A percentile compares a stretch with the other conserved stretches of the same genome.
Evolutionary conservation across 371 early-diverging fungal species (phyloP).

Genomic region (Mortierella sp.): DNA sequence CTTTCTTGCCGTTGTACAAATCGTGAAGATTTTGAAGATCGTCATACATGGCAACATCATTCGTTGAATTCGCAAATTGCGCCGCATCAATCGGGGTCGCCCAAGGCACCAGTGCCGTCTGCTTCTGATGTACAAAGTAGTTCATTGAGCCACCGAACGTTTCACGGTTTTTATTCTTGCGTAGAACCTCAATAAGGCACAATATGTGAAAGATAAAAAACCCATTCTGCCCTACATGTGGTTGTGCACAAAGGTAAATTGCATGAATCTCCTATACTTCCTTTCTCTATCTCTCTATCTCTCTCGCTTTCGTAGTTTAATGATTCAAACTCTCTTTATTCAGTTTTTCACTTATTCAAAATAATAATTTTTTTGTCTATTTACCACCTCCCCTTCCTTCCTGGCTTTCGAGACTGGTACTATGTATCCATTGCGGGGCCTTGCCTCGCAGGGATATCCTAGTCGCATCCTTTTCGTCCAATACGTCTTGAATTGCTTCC

Average conservation of each 20-base stretch:
- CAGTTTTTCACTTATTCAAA: not conserved
- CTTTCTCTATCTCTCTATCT: not conserved
- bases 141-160: not conserved
- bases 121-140: not conserved
- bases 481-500: constrained; percentile 41
- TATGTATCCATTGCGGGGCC: too few species aligned
- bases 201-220: too few species aligned
- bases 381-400: too few species aligned
- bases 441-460: not conserved
- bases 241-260: too few species aligned
- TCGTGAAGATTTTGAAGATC: not conserved
- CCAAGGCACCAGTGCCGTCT: not conserved
- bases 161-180: not conserved
- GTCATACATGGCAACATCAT: not conserved
- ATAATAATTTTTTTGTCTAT: too few species aligned
- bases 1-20: not conserved
- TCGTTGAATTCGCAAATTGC: not conserved
- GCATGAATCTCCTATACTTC: not conserved
- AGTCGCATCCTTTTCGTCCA: constrained; percentile 25
- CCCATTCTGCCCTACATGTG: too few species aligned
- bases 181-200: too few species aligned
- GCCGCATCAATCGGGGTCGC: not conserved
- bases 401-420: too few species aligned
- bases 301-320: not conserved
- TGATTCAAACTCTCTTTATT: not conserved